These are phyloP conservation scores for Syncephalastrum racemosum DNA, from an alignment of 371 early-diverging fungal genomes.

Conservation along the genomic window DNA sequence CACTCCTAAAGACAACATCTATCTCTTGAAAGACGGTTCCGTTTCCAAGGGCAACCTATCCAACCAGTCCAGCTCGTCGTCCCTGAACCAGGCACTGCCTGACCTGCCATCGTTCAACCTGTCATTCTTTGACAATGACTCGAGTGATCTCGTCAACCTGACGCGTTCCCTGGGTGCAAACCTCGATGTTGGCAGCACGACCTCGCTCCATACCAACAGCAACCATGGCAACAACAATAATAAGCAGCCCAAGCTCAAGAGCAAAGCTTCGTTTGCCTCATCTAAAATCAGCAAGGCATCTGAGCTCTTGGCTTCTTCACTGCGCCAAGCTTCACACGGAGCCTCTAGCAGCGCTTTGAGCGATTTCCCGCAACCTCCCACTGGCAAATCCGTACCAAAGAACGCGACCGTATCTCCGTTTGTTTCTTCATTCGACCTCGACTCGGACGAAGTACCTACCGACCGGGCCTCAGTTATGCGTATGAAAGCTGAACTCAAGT, in stretches of 20 bases:
- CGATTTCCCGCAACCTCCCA: slow-evolving; percentile 22
- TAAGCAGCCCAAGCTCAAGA: slow-evolving; percentile 3
- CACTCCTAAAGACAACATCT: slow-evolving; percentile 10
- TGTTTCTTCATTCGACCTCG: slow-evolving; percentile 6
- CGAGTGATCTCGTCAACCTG: slow-evolving; percentile 32
- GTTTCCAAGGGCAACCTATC: slow-evolving; percentile 16
- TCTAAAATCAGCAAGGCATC: slow-evolving; percentile 20
- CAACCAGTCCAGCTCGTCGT: slow-evolving; percentile 1
- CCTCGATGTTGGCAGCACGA: slow-evolving; percentile 6
- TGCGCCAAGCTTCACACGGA: slow-evolving; percentile 7
- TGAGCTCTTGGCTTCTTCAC: slow-evolving; percentile 13
- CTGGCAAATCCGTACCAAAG: not conserved
- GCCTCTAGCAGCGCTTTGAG: slow-evolving; percentile 3
- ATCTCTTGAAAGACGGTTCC: slow-evolving; percentile 12
- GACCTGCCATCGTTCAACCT: slow-evolving; percentile 24
- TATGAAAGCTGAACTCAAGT: slow-evolving; percentile 29
- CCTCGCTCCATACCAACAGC: not conserved
- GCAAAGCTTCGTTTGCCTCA: slow-evolving; percentile 9
- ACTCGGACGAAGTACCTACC: slow-evolving; percentile 10
- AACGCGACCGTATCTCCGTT: too few relatives aligned
- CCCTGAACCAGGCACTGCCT: slow-evolving; percentile 3
- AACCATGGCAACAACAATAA: not conserved
- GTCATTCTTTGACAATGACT: slow-evolving; percentile 45
- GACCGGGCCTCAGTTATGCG: slow-evolving; percentile 13
- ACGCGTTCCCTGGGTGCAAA: slow-evolving; percentile 38